phyloP scores from a whole-genome alignment of 768 basidiomycete species.

The Cyathus striatus region DNA sequence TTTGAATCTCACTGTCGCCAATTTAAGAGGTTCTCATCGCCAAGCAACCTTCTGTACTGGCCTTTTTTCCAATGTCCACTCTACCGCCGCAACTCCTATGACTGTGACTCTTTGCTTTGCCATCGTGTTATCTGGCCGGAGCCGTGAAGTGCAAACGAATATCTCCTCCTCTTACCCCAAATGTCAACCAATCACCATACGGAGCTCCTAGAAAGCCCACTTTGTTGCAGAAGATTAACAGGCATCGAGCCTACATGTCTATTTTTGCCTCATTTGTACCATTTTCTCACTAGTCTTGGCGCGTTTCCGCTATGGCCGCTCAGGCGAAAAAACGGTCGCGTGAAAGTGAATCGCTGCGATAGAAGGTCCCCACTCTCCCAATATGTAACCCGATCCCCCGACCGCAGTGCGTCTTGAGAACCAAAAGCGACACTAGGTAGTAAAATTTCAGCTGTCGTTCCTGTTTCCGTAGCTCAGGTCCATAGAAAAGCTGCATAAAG shows the following conservation, averaged over 20 bases:
- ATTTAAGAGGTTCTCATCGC: neutral
- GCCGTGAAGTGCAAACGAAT: neutral
- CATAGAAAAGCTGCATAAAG: too few relatives aligned
- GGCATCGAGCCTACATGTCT: neutral
- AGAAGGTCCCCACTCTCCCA: neutral
- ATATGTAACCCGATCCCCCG: too few relatives aligned
- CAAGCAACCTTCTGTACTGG: neutral
- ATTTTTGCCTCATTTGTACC: neutral
- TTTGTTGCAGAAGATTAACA: too few relatives aligned
- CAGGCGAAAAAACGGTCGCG: neutral
- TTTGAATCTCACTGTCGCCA: neutral
- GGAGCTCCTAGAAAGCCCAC: neutral
- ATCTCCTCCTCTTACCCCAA: constrained; percentile 3
- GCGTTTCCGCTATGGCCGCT: neutral
- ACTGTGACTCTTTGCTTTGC: constrained; percentile 2
- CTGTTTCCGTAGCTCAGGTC: too few relatives aligned
- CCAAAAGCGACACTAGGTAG: too few relatives aligned
- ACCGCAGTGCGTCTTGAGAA: too few relatives aligned
- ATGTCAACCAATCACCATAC: neutral
- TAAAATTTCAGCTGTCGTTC: too few relatives aligned
- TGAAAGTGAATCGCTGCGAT: neutral
- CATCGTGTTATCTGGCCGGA: constrained; percentile 2
- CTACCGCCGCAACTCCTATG: constrained; percentile 5
- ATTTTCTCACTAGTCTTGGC: neutral
- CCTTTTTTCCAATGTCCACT: neutral